Percentiles rank a stretch among this genome's conserved stretches.
Conservation (phyloP, 106 monocot genomes). For the Dendrobium nobile region DNA sequence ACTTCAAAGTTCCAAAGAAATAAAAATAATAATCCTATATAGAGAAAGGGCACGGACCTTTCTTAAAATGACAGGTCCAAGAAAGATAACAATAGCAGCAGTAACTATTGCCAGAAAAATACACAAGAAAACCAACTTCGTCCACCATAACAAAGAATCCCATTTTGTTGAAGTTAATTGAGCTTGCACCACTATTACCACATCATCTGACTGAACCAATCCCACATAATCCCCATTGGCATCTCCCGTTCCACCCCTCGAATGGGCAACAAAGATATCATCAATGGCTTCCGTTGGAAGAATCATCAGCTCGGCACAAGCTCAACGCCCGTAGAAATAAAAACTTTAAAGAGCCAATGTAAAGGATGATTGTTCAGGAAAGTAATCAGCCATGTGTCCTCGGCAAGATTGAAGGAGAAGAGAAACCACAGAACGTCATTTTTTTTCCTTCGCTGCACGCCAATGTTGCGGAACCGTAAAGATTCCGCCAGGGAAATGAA, state of each 20-base stretch:
- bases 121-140: constrained; percentile 2
- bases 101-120: neutral
- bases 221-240: constrained; percentile 1
- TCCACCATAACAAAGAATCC: neutral
- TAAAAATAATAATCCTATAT: neutral
- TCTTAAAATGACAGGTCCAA: neutral
- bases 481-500: neutral
- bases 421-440: neutral
- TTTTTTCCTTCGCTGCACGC: neutral
- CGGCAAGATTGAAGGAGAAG: neutral
- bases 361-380: neutral
- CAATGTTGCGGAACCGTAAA: neutral
- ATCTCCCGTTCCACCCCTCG: neutral
- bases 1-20: neutral
- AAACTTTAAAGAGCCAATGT: neutral
- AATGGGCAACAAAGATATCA: neutral
- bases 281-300: neutral
- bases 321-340: too few species aligned
- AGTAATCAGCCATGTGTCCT: neutral
- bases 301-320: neutral
- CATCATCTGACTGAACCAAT: neutral
- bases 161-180: neutral
- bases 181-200: neutral
- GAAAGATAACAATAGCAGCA: neutral
- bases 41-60: neutral